A percentile compares a stretch with the other conserved stretches of the same genome.
Conservation (phyloP, 257 asterid genomes). For the Catharanthus roseus region DNA sequence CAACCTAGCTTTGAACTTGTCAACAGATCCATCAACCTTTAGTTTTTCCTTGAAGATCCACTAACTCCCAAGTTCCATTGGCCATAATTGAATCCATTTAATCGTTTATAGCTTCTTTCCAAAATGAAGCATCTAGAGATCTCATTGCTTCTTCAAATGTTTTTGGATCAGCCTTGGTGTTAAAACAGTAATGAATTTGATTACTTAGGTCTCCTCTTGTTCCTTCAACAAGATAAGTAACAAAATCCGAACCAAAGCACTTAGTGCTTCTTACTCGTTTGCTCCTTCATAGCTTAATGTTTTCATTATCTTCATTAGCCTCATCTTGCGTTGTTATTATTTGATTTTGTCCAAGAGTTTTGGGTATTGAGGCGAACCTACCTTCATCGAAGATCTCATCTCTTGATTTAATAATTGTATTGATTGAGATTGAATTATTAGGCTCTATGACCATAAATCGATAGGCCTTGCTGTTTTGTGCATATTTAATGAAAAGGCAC, state of each 20-base stretch:
- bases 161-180: too few relatives aligned
- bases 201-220: too few relatives aligned
- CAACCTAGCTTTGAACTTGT: not conserved
- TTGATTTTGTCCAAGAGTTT: too few relatives aligned
- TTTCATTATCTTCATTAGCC: not conserved
- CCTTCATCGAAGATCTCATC: not conserved
- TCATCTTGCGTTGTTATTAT: not conserved
- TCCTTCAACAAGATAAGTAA: too few relatives aligned
- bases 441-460: conserved; percentile 3
- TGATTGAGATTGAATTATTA: not conserved
- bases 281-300: not conserved
- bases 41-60: too few relatives aligned
- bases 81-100: not conserved
- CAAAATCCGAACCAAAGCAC: too few relatives aligned
- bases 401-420: conserved; percentile 2
- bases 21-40: too few relatives aligned
- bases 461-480: not conserved
- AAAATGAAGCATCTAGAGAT: not conserved
- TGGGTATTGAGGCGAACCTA: not conserved
- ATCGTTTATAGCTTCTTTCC: not conserved
- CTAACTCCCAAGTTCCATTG: too few relatives aligned
- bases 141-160: too few relatives aligned
- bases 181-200: too few relatives aligned
- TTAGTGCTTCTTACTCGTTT: not conserved
- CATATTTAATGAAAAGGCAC: not conserved